Conservation (phyloP, 2,329 filamentous ascomycete species). For the Tricladium varicosporioides region DNA sequence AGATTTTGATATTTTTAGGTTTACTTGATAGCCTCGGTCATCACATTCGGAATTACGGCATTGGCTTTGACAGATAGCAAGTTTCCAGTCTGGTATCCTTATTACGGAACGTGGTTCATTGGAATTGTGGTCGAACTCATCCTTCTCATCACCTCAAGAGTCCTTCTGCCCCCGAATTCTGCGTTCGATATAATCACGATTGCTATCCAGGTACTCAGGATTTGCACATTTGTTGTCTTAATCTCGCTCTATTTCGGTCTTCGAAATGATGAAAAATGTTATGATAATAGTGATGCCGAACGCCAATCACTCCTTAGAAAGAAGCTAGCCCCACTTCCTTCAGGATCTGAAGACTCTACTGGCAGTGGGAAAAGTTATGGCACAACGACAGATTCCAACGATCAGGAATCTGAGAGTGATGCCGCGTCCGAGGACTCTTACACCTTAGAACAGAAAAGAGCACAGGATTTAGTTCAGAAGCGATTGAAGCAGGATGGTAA, state of each 20-base stretch:
- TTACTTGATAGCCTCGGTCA: constrained; percentile 57
- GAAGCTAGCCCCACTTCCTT: constrained; percentile 33
- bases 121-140: constrained; percentile 54
- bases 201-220: constrained; percentile 28
- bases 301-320: constrained; percentile 55
- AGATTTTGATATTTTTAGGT: constrained; percentile 37
- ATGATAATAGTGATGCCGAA: constrained; percentile 51
- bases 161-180: constrained; percentile 21
- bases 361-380: constrained; percentile 29
- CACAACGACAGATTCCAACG: constrained; percentile 18
- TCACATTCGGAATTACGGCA: constrained; percentile 63
- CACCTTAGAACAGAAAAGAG: constrained; percentile 52
- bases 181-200: constrained; percentile 26
- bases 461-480: constrained; percentile 60
- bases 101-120: constrained; percentile 60
- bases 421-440: constrained; percentile 49
- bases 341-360: constrained; percentile 25
- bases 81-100: constrained; percentile 59
- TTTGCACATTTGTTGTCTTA: constrained; percentile 35
- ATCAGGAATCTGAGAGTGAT: constrained; percentile 21
- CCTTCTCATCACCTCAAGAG: constrained; percentile 40
- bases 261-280: constrained; percentile 29
- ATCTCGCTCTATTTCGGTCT: constrained; percentile 34
- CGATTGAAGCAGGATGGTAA: constrained; percentile 71
- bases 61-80: constrained; percentile 50